Conservation (phyloP, 495 filamentous ascomycete species). For the Podospora australis region DNA sequence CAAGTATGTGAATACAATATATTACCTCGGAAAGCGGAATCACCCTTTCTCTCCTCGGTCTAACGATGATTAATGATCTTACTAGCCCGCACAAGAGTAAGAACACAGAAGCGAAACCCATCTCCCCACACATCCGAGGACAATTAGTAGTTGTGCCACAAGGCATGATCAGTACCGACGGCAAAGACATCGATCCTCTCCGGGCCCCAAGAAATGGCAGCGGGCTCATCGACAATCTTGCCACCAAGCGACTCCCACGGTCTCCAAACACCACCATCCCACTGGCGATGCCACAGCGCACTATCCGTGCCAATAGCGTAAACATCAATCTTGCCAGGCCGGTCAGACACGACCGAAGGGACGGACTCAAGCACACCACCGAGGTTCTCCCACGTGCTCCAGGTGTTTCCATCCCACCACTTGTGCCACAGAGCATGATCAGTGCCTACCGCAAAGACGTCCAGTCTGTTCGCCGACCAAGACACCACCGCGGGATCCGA, state of each 20-base stretch:
- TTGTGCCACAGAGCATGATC: constrained; percentile 18
- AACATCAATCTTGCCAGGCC: constrained; percentile 23
- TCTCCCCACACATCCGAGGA: no score
- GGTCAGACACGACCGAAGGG: constrained; percentile 23
- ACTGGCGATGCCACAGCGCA: constrained; percentile 14
- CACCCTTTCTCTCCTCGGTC: no score
- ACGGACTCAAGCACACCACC: constrained; percentile 16
- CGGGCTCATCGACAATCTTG: constrained; percentile 14
- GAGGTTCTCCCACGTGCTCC: constrained; percentile 13
- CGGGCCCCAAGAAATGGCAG: constrained; percentile 27
- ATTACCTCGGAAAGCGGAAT: no score
- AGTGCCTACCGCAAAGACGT: constrained; percentile 18
- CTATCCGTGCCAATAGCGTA: constrained; percentile 24
- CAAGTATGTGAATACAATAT: no score
- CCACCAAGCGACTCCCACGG: constrained; percentile 23
- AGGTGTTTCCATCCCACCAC: constrained; percentile 18
- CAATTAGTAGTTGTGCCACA: constrained; percentile 22
- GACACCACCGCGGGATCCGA: constrained; percentile 16
- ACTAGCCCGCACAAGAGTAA: no score
- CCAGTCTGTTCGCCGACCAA: constrained; percentile 24
- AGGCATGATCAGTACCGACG: constrained; percentile 14
- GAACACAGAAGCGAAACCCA: no score
- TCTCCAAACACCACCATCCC: constrained; percentile 16
- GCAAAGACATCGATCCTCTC: constrained; percentile 31
- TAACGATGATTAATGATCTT: no score